Evolutionary conservation across 1,139 yeast species (phyloP).

Genomic region (Arxiozyma heterogenica): DNA sequence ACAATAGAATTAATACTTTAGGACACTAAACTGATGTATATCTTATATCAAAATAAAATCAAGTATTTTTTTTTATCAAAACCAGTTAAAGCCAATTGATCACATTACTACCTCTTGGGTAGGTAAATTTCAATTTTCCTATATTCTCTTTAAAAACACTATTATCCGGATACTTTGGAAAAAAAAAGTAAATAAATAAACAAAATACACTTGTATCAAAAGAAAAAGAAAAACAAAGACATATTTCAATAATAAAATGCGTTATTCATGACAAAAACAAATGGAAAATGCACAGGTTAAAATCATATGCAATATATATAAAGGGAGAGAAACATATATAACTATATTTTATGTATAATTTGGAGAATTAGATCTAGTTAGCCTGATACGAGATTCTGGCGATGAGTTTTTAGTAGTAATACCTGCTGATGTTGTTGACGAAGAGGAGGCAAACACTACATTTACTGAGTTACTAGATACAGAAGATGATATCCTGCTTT

Average conservation of each 20-base stretch:
- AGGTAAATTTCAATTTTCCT: not conserved
- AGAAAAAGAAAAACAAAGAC: not conserved
- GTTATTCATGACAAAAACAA: not conserved
- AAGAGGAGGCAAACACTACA: not conserved
- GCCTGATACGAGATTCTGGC: not conserved
- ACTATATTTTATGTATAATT: constrained; percentile 2
- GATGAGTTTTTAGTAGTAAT: not conserved
- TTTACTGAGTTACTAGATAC: not conserved
- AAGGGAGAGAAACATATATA: no score
- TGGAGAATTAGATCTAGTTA: constrained; percentile 4
- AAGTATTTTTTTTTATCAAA: no score
- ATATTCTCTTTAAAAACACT: no score
- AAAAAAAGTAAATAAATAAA: no score
- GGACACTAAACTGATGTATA: no score
- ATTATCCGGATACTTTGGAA: not conserved
- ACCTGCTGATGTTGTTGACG: not conserved
- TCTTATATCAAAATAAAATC: no score
- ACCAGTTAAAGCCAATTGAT: not conserved
- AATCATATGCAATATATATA: no score
- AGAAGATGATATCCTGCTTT: not conserved
- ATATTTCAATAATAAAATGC: not conserved
- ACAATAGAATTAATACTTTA: no score
- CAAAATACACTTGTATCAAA: no score
- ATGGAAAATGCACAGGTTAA: not conserved
- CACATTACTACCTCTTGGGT: not conserved